Conservation (phyloP, 208 protist species). For the Borovskyia barvae region DNA sequence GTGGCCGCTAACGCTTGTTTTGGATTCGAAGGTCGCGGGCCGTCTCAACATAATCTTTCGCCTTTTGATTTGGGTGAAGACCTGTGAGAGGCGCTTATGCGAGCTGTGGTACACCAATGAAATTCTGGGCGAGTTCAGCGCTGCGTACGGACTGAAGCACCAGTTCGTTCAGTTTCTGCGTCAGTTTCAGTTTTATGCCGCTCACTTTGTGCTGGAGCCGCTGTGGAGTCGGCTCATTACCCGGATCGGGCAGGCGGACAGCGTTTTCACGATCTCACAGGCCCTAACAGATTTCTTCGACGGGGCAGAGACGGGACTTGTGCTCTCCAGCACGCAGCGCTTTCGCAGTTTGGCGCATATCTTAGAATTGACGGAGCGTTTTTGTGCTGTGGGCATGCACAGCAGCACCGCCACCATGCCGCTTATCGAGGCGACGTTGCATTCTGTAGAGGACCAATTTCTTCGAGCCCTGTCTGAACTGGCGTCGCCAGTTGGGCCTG, state of each 20-base stretch:
- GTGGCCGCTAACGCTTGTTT: slow-evolving; percentile 82
- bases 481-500: slow-evolving; percentile 65
- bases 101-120: slow-evolving; percentile 56
- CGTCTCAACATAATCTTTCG: slow-evolving; percentile 84
- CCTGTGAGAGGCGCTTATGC: slow-evolving; percentile 70
- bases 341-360: slow-evolving; percentile 74
- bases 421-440: slow-evolving; percentile 55
- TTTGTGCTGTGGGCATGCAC: slow-evolving; percentile 74
- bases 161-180: slow-evolving; percentile 84
- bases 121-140: slow-evolving; percentile 40
- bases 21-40: slow-evolving; percentile 49
- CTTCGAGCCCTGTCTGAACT: slow-evolving; percentile 73
- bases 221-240: slow-evolving; percentile 72
- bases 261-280: slow-evolving; percentile 65
- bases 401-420: slow-evolving; percentile 48
- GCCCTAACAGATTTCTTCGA: slow-evolving; percentile 79
- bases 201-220: slow-evolving; percentile 87
- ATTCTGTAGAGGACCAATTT: slow-evolving; percentile 61
- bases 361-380: slow-evolving; percentile 65
- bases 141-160: slow-evolving; percentile 80
- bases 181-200: slow-evolving; percentile 88
- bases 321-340: slow-evolving; percentile 65
- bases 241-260: slow-evolving; percentile 61
- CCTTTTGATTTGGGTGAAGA: slow-evolving; percentile 78
- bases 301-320: slow-evolving; percentile 60